phyloP scores from a whole-genome alignment of 2,329 filamentous ascomycete genomes.

The Colletotrichum cordylinicola region DNA sequence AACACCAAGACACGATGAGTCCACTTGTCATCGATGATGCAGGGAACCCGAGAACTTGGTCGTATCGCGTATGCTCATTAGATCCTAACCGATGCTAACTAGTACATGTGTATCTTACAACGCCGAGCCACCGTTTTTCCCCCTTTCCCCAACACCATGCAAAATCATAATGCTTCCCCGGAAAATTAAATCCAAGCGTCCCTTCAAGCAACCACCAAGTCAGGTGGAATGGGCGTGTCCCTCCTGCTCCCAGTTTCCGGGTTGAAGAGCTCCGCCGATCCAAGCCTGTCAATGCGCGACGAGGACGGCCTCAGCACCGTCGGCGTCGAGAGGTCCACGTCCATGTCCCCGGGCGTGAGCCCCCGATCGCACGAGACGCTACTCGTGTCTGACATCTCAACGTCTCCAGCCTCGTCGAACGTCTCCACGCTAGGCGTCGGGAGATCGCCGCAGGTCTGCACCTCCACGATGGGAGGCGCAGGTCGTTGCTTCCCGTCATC shows the following conservation, averaged over 20 bases:
- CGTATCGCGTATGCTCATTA: constrained; percentile 18
- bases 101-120: constrained; percentile 14
- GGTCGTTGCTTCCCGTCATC: constrained; percentile 6
- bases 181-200: neutral
- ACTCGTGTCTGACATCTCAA: constrained; percentile 58
- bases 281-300: constrained; percentile 25
- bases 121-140: neutral
- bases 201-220: constrained; percentile 26
- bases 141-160: neutral
- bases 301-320: constrained; percentile 29
- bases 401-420: constrained; percentile 39
- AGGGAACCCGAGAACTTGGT: neutral
- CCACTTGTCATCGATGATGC: neutral
- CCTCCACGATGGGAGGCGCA: neutral
- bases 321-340: constrained; percentile 46
- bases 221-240: constrained; percentile 41
- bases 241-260: constrained; percentile 32
- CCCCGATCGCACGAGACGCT: constrained; percentile 39
- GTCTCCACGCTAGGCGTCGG: constrained; percentile 49
- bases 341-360: constrained; percentile 33
- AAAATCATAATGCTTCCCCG: neutral
- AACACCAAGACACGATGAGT: neutral
- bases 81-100: neutral
- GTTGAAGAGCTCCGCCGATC: constrained; percentile 32
- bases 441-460: constrained; percentile 30